Base-by-base conservation (phyloP, 371 early-diverging fungal genomes). In the Synchytrium microbalum region DNA sequence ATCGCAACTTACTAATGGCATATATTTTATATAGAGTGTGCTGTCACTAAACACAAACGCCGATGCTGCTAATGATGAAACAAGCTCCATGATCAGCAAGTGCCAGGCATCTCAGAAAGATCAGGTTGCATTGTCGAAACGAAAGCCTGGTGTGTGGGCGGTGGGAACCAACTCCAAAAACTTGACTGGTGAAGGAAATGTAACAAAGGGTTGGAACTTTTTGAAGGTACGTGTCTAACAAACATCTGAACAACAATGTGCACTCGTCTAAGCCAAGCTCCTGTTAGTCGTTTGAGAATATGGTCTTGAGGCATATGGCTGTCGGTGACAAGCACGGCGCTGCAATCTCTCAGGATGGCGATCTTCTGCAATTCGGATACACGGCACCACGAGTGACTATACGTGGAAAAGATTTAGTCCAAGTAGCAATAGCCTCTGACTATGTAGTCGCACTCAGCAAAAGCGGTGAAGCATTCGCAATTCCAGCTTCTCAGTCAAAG, bases 301-400 rank as follows among this genome's bases (percentile, higher is more conserved):
- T 57, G n/a, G 72, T 70, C 2, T 52, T 73, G 31, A 61, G 76
- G 27, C 71, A 69, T 54, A 32, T 75, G 27, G 60, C 64, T 0
- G 23, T 70, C 14, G 65, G 61, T 23, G 27, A 56, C 2, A 54
- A 24, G 2, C 63, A 64, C 26, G 25, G 19, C 3, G 72, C 71
- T 52, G 69, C 70, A 5, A 57, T 75, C 2, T 67, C 69, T 56
- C 54, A 30, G 19, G 38, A 63, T n/a, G 76, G 76, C 2, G 61
- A 68, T 58, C 65, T 75, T 26, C 33, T 65, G 30, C 68, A 65
- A 30, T 69, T 66, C 67, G 32, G 28, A 1, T 52, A 29, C 19
- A 5, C 5, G n/a, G 10, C 57, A 27, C 57, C 57, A 56, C 5
- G 27, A 27, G 24, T 61, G 23, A 68, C 64, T 1, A 14, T 71